A percentile compares a stretch with the other conserved stretches of the same genome.
Conservation (phyloP, 2,329 filamentous ascomycete species). For the Knoxdaviesia proteae region DNA sequence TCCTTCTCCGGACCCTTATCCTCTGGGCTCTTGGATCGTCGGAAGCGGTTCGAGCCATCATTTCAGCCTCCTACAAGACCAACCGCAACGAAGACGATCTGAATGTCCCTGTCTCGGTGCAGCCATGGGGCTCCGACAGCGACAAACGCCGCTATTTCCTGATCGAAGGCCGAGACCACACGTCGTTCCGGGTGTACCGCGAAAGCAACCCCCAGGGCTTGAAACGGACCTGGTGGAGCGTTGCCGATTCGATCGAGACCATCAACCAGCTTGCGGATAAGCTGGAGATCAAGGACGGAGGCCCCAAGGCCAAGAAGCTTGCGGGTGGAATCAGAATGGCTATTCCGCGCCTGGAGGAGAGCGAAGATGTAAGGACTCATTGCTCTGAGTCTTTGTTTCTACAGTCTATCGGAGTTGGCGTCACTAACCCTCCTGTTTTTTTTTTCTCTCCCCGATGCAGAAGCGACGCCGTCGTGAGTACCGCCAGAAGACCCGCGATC, state of each 20-base stretch:
- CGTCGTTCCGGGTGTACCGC: constrained; percentile 78
- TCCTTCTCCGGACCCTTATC: constrained; percentile 61
- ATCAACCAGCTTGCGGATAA: constrained; percentile 55
- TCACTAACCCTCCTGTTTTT: not conserved
- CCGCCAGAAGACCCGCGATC: constrained; percentile 62
- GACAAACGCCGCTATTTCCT: constrained; percentile 87
- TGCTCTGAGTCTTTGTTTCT: not conserved
- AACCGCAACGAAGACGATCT: constrained; percentile 56
- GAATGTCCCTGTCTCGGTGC: constrained; percentile 76
- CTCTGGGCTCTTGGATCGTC: constrained; percentile 83
- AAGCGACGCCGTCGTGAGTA: constrained; percentile 91
- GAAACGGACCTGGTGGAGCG: constrained; percentile 72
- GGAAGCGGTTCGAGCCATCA: constrained; percentile 57
- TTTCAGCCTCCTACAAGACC: constrained; percentile 79
- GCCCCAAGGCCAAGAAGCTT: constrained; percentile 59
- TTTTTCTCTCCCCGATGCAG: constrained; percentile 20
- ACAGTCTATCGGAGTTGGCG: not conserved
- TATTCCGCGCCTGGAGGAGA: constrained; percentile 77
- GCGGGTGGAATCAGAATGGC: constrained; percentile 59
- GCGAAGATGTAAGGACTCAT: constrained; percentile 50
- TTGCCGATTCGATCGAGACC: constrained; percentile 81
- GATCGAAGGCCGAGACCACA: constrained; percentile 85
- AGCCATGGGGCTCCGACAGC: constrained; percentile 76
- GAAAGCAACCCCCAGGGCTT: constrained; percentile 70
- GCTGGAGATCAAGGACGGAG: constrained; percentile 55